Base-by-base conservation (phyloP, 371 early-diverging fungal species). In the Furculomyces boomerangus region DNA sequence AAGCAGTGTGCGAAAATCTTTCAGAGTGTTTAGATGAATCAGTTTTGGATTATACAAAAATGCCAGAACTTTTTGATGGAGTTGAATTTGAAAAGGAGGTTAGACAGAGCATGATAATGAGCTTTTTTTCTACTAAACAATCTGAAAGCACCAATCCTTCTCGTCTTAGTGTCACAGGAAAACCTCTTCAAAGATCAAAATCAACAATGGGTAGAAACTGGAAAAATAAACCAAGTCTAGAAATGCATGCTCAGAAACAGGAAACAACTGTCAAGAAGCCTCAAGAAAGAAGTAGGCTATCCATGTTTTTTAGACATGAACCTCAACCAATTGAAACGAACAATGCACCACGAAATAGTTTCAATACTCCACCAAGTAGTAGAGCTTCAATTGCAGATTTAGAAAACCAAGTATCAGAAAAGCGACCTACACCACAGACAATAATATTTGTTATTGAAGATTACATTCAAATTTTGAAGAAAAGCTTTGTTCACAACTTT, bases 11-110 rank as follows among this genome's bases (percentile, higher is more conserved):
- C 61, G 64, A 70, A 24, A 70, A 73, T 31, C 54, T 92, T 8
- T 74, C 73, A 50, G 72, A 66, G 27, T 49, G 83, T 24, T 43
- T 90, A 1, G 78, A 81, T 8, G 58, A 74, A 16, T 71, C 81
- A 28, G 65, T 92, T 60, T 64, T 91, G 31, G 86, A 83, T 1
- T 76, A 78, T 67, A 80, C 78, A 26, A 63, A 76, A n/a, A 77
- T 83, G 57, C 76, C 74, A 0, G 85, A 76, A 30, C 61, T 82
- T 55, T 65, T 64, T 47, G 73, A 76, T 3, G 73, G 75, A 22
- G 74, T 83, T 24, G 65, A 71, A 40, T 84, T 80, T 68, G 78
- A 71, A 24, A 57, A 57, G 5, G 64, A 66, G 26, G 57, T 16
- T 35, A 35, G 16, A 35, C 16, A 7, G 16, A 35, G 16, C 35